A percentile compares a stretch with the other conserved stretches of the same genome.
phyloP scores from a whole-genome alignment of 139 green algal genomes.

The Chlorella ohadii region DNA sequence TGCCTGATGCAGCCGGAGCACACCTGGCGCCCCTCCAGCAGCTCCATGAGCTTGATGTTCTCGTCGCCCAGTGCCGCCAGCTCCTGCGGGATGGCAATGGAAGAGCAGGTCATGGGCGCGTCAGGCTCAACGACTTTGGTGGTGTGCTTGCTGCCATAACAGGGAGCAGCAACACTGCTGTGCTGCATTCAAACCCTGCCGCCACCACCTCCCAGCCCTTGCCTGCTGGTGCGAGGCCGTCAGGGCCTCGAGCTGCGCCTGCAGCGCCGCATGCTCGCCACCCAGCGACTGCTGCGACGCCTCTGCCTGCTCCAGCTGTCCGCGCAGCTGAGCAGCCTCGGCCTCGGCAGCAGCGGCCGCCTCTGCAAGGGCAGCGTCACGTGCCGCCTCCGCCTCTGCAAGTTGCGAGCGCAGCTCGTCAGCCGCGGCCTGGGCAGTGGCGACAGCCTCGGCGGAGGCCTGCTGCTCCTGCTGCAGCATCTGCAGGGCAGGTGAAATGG shows the following conservation, averaged over 20 bases:
- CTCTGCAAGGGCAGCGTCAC: background rate
- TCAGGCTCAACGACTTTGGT: too few relatives aligned
- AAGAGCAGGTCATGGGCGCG: too few relatives aligned
- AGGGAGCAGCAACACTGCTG: too few relatives aligned
- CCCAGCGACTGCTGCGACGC: slow-evolving; percentile 15
- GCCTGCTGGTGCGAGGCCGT: slow-evolving; percentile 8
- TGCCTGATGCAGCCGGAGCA: too few relatives aligned
- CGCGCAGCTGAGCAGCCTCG: slow-evolving; percentile 1
- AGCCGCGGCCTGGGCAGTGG: background rate
- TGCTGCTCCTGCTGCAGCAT: slow-evolving; percentile 33
- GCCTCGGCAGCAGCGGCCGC: slow-evolving; percentile 13
- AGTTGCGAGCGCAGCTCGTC: slow-evolving; percentile 6
- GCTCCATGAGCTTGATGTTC: slow-evolving; percentile 44
- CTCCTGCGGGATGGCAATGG: slow-evolving; percentile 1
- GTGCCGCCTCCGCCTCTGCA: background rate
- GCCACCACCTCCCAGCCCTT: background rate
- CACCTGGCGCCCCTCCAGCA: slow-evolving; percentile 23
- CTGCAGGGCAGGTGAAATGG: background rate
- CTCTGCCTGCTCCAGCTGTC: slow-evolving; percentile 31
- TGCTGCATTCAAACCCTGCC: too few relatives aligned
- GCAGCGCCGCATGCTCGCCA: slow-evolving; percentile 19
- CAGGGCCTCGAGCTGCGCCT: slow-evolving; percentile 24
- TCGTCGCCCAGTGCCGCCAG: slow-evolving; percentile 8
- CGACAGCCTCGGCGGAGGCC: background rate
- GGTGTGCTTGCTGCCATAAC: too few relatives aligned